These are phyloP conservation scores for Penicillium crustosum DNA, from an alignment of 2,329 filamentous ascomycete genomes.

Conservation along the genomic window DNA sequence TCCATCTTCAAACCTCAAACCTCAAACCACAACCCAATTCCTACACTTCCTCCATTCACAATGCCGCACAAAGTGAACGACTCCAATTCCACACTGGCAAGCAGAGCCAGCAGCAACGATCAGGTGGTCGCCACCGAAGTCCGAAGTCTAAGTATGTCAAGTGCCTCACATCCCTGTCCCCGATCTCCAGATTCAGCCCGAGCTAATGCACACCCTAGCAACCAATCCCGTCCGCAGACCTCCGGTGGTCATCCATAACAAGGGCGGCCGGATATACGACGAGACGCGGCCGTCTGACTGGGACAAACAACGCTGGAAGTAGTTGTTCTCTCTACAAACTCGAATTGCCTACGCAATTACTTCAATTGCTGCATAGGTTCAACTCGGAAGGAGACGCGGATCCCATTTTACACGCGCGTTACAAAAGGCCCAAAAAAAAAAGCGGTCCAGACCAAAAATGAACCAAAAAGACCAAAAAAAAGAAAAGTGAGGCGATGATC, in stretches of 20 bases:
- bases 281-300: conserved; percentile 39
- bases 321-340: conserved; percentile 10
- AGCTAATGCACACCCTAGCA: conserved; percentile 24
- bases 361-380: background rate
- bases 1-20: background rate
- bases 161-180: conserved; percentile 11
- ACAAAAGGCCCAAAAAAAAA: background rate
- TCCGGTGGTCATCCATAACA: conserved; percentile 37
- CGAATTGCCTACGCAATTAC: background rate
- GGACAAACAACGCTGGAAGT: conserved; percentile 43
- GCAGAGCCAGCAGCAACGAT: conserved; percentile 32
- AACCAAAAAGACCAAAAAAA: background rate
- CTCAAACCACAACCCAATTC: background rate
- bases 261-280: conserved; percentile 39
- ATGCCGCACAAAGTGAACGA: conserved; percentile 41
- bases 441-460: background rate
- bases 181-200: conserved; percentile 26
- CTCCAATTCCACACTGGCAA: conserved; percentile 38
- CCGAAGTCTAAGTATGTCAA: conserved; percentile 35
- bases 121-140: conserved; percentile 31
- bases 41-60: conserved; percentile 9
- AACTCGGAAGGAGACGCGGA: conserved; percentile 2
- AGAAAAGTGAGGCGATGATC: conserved; percentile 23
- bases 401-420: conserved; percentile 20
- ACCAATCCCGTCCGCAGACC: conserved; percentile 36